Evolutionary conservation across 192 early-diverging fungal species (phyloP).

Genomic region (Podila minutissima): DNA sequence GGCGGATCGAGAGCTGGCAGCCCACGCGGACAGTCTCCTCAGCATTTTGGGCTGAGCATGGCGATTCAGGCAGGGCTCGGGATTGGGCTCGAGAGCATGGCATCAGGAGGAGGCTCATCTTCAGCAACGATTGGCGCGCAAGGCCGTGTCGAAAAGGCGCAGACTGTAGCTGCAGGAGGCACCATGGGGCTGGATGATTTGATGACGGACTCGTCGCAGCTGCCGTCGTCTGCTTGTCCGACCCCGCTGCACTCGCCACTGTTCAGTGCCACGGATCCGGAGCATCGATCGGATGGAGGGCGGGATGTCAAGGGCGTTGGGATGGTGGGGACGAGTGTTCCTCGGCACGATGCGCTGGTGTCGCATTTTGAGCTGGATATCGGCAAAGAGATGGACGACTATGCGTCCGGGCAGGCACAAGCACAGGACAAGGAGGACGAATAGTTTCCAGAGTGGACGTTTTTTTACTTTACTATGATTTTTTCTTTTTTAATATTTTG

Average conservation of each 20-base stretch:
- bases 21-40: neutral
- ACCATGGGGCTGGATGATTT: conserved; percentile 11
- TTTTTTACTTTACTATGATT: neutral
- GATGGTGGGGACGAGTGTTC: neutral
- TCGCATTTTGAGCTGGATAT: conserved; percentile 46
- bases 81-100: conserved; percentile 9
- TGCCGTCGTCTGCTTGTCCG: conserved; percentile 54
- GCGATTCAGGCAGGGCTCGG: conserved; percentile 17
- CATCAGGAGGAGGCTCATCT: neutral
- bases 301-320: neutral
- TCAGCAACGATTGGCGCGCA: neutral
- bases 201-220: conserved; percentile 50
- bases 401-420: neutral
- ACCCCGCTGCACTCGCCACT: conserved; percentile 55
- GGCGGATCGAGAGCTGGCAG: neutral
- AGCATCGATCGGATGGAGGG: conserved; percentile 6
- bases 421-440: neutral
- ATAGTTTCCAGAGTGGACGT: neutral
- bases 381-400: conserved; percentile 34
- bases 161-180: neutral
- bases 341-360: conserved; percentile 15
- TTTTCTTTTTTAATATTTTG: conserved; percentile 6
- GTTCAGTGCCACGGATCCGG: conserved; percentile 41
- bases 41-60: neutral
- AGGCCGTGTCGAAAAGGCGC: neutral